Evolutionary conservation across 257 asterid genomes (phyloP), one percentile per base, ranked within the genome.

Genomic region (Thymus mandschuricus): DNA sequence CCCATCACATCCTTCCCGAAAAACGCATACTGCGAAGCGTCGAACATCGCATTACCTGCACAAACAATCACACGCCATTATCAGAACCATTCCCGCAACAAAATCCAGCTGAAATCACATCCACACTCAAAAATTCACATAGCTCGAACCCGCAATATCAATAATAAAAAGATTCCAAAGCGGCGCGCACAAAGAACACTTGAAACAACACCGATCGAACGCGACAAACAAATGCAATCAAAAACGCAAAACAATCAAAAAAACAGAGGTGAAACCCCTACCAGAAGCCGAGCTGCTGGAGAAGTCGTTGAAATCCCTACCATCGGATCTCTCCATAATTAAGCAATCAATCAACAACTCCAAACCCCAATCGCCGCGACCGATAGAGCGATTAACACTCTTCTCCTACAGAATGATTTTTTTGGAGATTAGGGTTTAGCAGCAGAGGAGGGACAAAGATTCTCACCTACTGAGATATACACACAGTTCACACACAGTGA

Each of bases 21-120:
- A 73, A 91, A 91, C 10, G 87, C 90, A 69, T 93, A 91, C 73
- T 87, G 97, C 2, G 97, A 89, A 29, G 98, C 97, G 77, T 93
- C 96, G 45, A 93, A 91, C 78, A 80, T 66, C 50, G 81, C 79
- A 71, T 79, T 75, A 77, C 83, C 96, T 87, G 89, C 88, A 71
- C 52, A 68, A 21, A 30, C 13, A 67, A 62, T 28, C 48, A 70
- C 55, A 79, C 64, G 49, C 50, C 66, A 80, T 60, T 21, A 43
- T 55, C 72, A 38, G 54, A 70, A 60, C 12, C 46, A 44, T 34
- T 41, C 50, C 64, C 3, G 29, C 1, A 21, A 41, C 62, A 50
- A 43, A 65, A 35, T n/a, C 48, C 45, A 65, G 15, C 79, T 41
- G 11, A 51, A 78, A 63, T 30, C 79, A 54, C 44, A 60, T 1